phyloP scores from a whole-genome alignment of 352 stramenopile genomes.

The Globisporangium perplexum region DNA sequence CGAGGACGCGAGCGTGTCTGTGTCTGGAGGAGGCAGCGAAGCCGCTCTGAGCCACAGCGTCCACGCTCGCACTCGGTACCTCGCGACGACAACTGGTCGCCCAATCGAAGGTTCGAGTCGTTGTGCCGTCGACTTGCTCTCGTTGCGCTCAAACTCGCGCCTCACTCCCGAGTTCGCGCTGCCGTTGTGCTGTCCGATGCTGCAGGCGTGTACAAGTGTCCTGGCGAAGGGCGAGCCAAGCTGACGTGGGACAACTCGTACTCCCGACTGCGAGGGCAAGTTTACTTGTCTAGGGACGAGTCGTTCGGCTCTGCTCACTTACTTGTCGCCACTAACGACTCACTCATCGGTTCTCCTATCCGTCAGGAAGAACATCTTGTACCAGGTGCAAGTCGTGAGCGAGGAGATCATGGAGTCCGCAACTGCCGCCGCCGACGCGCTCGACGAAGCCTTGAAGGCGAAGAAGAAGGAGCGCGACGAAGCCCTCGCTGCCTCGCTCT shows the following conservation, averaged over 20 bases:
- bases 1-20: constrained; percentile 5
- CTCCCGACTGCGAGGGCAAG: constrained; percentile 62
- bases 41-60: constrained; percentile 37
- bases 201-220: constrained; percentile 48
- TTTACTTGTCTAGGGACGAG: background rate
- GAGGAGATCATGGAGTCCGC: constrained; percentile 71
- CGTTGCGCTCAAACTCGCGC: no score
- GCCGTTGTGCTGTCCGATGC: background rate
- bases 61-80: constrained; percentile 57
- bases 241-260: constrained; percentile 83
- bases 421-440: constrained; percentile 53
- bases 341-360: background rate
- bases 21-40: constrained; percentile 10
- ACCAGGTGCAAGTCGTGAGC: constrained; percentile 67
- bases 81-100: constrained; percentile 34
- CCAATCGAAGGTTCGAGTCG: constrained; percentile 40
- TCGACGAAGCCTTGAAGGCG: constrained; percentile 58
- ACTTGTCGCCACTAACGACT: background rate
- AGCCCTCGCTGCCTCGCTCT: constrained; percentile 19
- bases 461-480: constrained; percentile 41
- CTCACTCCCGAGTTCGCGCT: background rate
- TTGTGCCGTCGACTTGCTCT: background rate
- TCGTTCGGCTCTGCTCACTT: background rate
- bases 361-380: constrained; percentile 73
- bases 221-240: constrained; percentile 43